Base-by-base conservation (phyloP, 495 filamentous ascomycete species). In the Annulohypoxylon maeteangense region DNA sequence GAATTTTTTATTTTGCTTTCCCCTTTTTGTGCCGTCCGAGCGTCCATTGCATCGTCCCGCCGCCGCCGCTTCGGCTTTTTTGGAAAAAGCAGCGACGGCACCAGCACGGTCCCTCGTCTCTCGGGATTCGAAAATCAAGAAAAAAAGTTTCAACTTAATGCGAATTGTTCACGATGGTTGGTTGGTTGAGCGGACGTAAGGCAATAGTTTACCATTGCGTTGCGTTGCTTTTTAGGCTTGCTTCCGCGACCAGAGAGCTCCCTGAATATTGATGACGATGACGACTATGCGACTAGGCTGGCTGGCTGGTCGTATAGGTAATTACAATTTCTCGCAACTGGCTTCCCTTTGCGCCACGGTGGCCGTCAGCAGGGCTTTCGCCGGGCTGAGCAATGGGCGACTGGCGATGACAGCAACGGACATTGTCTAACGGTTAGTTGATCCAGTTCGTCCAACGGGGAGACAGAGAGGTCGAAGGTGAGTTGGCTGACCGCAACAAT, bases 401-500 rank as follows among this genome's bases (percentile, higher is more conserved):
- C 14, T 3, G 18, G 44, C 44, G 16, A 16, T 47, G 44, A 22
- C 45, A 7, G 32, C 32, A 22, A 11, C 61, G 59, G 61, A n/a
- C n/a, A 27, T 57, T 59, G 60, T 67, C 50, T 67, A 44, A 64
- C 31, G 31, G 54, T 65, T 55, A 54, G 56, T 50, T 67, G 60
- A 7, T 57, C 70, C 58, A 67, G 63, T 45, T 47, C 27, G 29
- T 7, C 47, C 47, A 48, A 47, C 48, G 8, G 27, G 8, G 32
- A 25, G 47, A 57, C 36, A 40, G 36, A 40, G 36, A 12, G 14
- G 36, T 3, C 23, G 68, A 63, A 68, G 60, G 70, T 72, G 70
- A 73, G 70, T 65, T 76, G 68, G 65, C 68, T 76, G 75, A 78
- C 75, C 75, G 73, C 74, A 57, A 57, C 60, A 42, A 54, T 50